Percentiles rank a stretch among this genome's conserved stretches.
Evolutionary conservation across 2,329 filamentous ascomycete genomes (phyloP).

Genomic region (Pseudopyrenochaeta lycopersici): DNA sequence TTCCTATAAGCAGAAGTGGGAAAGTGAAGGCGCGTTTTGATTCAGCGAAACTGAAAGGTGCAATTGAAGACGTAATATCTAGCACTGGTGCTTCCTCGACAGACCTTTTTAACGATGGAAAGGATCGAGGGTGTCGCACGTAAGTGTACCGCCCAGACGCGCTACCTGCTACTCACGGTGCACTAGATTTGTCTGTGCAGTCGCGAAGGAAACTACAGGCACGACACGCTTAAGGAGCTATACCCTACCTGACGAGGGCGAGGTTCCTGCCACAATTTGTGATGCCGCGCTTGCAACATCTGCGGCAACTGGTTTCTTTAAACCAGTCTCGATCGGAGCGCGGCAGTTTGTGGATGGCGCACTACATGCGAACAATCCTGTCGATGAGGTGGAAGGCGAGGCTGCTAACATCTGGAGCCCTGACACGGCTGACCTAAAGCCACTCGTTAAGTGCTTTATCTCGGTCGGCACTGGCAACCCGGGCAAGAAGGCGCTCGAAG

Average conservation of each 20-base stretch:
- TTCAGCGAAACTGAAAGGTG: not conserved
- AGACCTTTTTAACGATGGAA: not conserved
- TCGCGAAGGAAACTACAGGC: conserved; percentile 53
- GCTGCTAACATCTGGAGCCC: conserved; percentile 15
- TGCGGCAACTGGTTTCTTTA: conserved; percentile 36
- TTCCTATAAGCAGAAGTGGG: not conserved
- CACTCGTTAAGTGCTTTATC: conserved; percentile 17
- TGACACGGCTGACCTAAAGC: conserved; percentile 5
- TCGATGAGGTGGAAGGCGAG: conserved; percentile 51
- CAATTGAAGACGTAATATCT: not conserved
- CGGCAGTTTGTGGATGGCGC: conserved; percentile 53
- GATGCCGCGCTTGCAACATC: conserved; percentile 36
- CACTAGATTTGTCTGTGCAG: conserved; percentile 7
- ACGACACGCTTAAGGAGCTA: conserved; percentile 49
- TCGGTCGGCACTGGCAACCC: conserved; percentile 16
- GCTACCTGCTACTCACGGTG: not conserved
- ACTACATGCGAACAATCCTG: conserved; percentile 55
- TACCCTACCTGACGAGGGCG: conserved; percentile 5
- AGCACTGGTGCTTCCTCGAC: not conserved
- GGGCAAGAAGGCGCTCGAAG: conserved; percentile 6
- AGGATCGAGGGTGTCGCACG: not conserved
- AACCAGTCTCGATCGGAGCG: conserved; percentile 48
- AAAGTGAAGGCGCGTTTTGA: not conserved
- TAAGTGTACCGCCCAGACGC: not conserved
- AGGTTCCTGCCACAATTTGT: conserved; percentile 30